A percentile compares a stretch with the other conserved stretches of the same genome.
phyloP scores from a whole-genome alignment of 768 basidiomycete genomes.

The Collybia nuda region DNA sequence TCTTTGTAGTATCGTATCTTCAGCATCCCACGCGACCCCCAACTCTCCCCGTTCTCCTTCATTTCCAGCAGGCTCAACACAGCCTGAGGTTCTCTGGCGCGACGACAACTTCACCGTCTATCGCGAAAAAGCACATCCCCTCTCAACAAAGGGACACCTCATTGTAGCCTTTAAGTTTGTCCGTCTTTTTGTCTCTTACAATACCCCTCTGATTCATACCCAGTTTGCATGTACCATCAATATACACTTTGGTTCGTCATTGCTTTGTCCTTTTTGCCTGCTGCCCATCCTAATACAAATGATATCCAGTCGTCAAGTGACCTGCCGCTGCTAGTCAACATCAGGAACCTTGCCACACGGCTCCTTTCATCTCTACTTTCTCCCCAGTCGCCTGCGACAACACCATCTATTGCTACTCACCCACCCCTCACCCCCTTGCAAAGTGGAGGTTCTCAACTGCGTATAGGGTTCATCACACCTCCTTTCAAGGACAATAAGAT shows the following conservation, averaged over 20 bases:
- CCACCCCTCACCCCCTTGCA: slow-evolving; percentile 25
- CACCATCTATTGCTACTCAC: slow-evolving; percentile 23
- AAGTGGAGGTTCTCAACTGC: slow-evolving; percentile 39
- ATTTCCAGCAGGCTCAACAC: slow-evolving; percentile 44
- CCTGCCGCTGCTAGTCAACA: slow-evolving; percentile 65
- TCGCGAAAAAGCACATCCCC: slow-evolving; percentile 66
- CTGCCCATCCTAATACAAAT: slow-evolving; percentile 5
- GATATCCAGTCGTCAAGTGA: slow-evolving; percentile 67
- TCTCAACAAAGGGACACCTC: slow-evolving; percentile 73
- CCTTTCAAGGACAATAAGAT: slow-evolving; percentile 79
- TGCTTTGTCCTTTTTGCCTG: slow-evolving; percentile 6
- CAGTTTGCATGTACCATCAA: slow-evolving; percentile 77
- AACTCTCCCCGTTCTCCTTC: slow-evolving; percentile 45
- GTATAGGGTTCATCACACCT: slow-evolving; percentile 77
- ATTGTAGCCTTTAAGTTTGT: slow-evolving; percentile 77
- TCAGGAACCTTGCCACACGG: slow-evolving; percentile 57
- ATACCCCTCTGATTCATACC: slow-evolving; percentile 3
- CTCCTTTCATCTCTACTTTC: slow-evolving; percentile 50
- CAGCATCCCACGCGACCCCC: slow-evolving; percentile 43
- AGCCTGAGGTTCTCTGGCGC: slow-evolving; percentile 68
- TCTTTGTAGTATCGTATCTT: slow-evolving; percentile 71
- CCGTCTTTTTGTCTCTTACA: neutral
- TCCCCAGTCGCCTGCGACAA: slow-evolving; percentile 33
- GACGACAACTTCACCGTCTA: slow-evolving; percentile 79
- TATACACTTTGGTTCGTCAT: slow-evolving; percentile 65